Evolutionary conservation across 257 asterid genomes (phyloP).

Genomic region (Solanum bukasovii): DNA sequence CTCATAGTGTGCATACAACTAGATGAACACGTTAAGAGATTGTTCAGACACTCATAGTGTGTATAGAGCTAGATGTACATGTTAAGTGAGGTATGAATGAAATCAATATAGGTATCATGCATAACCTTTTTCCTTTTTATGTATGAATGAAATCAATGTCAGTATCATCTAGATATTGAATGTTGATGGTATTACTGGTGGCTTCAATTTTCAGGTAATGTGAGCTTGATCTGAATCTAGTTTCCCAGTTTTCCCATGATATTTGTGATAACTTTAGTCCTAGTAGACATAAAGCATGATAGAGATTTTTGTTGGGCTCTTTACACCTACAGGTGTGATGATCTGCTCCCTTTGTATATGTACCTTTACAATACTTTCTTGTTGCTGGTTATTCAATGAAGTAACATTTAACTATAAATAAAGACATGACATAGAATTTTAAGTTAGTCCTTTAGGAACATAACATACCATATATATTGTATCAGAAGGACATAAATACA

Average conservation of each 20-base stretch:
- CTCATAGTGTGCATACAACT: too few relatives aligned
- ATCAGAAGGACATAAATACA: background rate
- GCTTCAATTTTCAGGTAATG: constrained; percentile 85
- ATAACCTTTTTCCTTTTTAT: constrained; percentile 1
- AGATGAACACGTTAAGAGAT: too few relatives aligned
- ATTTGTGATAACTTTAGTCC: background rate
- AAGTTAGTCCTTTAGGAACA: background rate
- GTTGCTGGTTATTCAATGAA: background rate
- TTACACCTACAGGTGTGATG: background rate
- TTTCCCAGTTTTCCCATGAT: background rate
- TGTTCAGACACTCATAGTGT: too few relatives aligned
- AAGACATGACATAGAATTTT: background rate
- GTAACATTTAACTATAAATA: background rate
- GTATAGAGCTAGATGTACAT: too few relatives aligned
- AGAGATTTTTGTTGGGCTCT: background rate
- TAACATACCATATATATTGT: background rate
- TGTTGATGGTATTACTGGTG: constrained; percentile 82
- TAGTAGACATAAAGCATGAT: background rate
- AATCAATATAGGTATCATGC: too few relatives aligned
- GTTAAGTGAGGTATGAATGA: too few relatives aligned
- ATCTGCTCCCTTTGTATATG: background rate
- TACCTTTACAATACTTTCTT: background rate
- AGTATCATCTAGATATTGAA: constrained; percentile 46
- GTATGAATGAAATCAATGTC: constrained; percentile 78
- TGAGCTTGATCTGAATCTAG: background rate